Base-by-base conservation (phyloP, 2,329 filamentous ascomycete species). In the Cordyceps militaris region DNA sequence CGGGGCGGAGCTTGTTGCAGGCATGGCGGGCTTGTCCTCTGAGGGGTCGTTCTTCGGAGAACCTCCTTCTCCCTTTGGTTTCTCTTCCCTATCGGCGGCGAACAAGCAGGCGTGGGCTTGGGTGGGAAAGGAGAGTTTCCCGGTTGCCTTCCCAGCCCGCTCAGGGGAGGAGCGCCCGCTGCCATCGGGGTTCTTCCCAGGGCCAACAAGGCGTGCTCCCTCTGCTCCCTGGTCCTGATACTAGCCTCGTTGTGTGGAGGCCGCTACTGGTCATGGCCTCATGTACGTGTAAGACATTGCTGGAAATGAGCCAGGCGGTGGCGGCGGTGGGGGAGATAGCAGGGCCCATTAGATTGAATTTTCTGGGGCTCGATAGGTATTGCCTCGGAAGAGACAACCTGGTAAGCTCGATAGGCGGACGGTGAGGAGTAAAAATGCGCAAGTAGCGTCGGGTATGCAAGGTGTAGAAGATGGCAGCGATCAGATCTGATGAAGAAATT, bases 251-350 rank as follows among this genome's bases (percentile, higher is more conserved):
- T 46, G 23, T 28, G 53, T 47, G 43, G 53, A 56, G 53, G 53
- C 51, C 50, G 36, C 30, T 50, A 50, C 47, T 36, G 49, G 40
- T 24, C 28, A 38, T 48, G 23, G 43, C 43, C 43, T 42, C 38
- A 42, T 40, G 36, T 52, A 16, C 19, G 49, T 36, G 28, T 55
- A 46, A 46, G 51, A 55, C 51, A 55, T 55, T 24, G 51, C 28
- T 55, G 52, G 52, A 55, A 46, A 55, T 55, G 32, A 55, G 42
- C 42, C 42, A 19, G n/a, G 40, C 28, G 52, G 50, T 32, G 30
- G 26, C 34, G 26, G 38, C 24, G 50, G 38, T 32, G 26, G 38
- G 34, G 36, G 21, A 21, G 30, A n/a, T 28, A 11, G 24, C 19
- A 49, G 46, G 14, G n/a, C n/a, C n/a, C 30, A 32, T 32, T 32